Conservation (phyloP, 2,329 filamentous ascomycete species). For the Aurifilum marmelostoma region DNA sequence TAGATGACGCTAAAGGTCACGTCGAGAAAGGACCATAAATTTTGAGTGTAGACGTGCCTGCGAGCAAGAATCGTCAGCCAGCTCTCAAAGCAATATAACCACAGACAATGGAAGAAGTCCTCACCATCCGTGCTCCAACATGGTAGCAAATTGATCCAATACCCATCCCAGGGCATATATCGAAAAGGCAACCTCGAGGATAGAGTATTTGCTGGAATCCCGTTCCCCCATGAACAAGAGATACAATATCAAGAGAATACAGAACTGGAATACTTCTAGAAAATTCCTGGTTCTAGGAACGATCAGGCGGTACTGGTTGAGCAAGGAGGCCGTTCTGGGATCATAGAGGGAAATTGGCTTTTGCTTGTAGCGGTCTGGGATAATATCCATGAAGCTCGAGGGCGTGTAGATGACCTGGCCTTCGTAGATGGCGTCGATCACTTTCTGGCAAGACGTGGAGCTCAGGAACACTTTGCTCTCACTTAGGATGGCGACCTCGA, state of each 20-base stretch:
- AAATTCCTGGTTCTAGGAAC: slow-evolving; percentile 78
- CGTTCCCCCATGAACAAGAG: slow-evolving; percentile 72
- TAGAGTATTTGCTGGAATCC: slow-evolving; percentile 58
- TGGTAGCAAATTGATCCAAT: slow-evolving; percentile 75
- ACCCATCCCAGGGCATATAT: slow-evolving; percentile 80
- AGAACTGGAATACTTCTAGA: slow-evolving; percentile 75
- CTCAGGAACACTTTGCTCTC: slow-evolving; percentile 80
- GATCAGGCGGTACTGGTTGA: slow-evolving; percentile 85
- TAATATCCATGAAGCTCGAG: slow-evolving; percentile 78
- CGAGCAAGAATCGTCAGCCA: slow-evolving; percentile 41
- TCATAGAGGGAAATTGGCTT: slow-evolving; percentile 82
- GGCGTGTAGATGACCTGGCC: slow-evolving; percentile 83
- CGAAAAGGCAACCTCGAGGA: slow-evolving; percentile 67
- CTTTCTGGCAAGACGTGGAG: slow-evolving; percentile 77
- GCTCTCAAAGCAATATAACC: neutral
- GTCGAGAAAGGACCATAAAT: slow-evolving; percentile 86
- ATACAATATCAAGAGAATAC: slow-evolving; percentile 70
- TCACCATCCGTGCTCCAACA: slow-evolving; percentile 72
- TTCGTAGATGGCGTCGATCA: slow-evolving; percentile 81
- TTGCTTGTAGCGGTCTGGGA: slow-evolving; percentile 84
- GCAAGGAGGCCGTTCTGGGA: slow-evolving; percentile 71
- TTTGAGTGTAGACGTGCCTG: slow-evolving; percentile 83
- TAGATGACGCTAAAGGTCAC: slow-evolving; percentile 77
- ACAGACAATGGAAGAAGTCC: slow-evolving; percentile 28
- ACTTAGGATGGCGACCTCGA: slow-evolving; percentile 82